Evolutionary conservation across 257 asterid genomes (phyloP).

Genomic region (Primulina huaijiensis): DNA sequence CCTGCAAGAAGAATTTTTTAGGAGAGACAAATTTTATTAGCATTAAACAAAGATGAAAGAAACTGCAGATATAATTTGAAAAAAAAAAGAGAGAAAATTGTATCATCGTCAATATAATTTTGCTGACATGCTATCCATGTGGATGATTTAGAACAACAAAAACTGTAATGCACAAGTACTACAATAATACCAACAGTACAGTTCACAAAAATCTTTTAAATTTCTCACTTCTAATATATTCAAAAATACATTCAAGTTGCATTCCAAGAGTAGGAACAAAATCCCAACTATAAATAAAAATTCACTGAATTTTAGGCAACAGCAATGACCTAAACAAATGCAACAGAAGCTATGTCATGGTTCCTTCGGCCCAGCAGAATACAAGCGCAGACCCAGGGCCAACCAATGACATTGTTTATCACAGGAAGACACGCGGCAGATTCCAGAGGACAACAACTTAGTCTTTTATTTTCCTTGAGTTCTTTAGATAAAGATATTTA

Average conservation of each 20-base stretch:
- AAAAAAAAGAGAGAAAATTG: too few species aligned
- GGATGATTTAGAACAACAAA: neutral
- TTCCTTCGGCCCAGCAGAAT: too few species aligned
- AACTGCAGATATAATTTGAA: neutral
- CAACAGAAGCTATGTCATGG: too few species aligned
- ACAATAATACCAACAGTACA: neutral
- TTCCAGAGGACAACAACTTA: too few species aligned
- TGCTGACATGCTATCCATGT: neutral
- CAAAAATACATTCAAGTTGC: neutral
- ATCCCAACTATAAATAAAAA: too few species aligned
- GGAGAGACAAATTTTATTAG: neutral
- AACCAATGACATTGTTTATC: too few species aligned
- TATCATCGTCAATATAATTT: neutral
- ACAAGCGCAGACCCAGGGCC: too few species aligned
- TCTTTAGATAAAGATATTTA: too few species aligned
- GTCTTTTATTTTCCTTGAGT: too few species aligned
- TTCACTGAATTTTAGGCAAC: too few species aligned
- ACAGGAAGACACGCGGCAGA: too few species aligned
- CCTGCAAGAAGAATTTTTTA: constrained; percentile 41
- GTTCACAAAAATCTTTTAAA: neutral
- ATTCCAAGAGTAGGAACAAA: neutral
- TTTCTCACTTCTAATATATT: neutral
- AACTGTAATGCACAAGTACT: neutral
- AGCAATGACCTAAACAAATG: too few species aligned
- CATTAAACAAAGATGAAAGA: constrained; percentile 1